phyloP scores from a whole-genome alignment of 2,329 filamentous ascomycete species.

The Paecilomyces sp. region DNA sequence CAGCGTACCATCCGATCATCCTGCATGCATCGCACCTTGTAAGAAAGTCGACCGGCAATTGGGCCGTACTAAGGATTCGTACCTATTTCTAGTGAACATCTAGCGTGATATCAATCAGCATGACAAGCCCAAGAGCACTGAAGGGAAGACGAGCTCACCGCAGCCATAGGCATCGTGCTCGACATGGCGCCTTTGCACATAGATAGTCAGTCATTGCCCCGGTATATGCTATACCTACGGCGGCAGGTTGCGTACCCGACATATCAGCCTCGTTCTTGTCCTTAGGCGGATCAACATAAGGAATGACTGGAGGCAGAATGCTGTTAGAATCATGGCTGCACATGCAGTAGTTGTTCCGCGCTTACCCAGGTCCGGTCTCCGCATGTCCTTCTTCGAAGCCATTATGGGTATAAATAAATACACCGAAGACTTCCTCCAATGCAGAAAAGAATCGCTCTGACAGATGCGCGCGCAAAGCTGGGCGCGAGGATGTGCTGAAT shows the following conservation, averaged over 20 bases:
- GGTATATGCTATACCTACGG: not conserved
- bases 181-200: constrained; percentile 48
- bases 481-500: not conserved
- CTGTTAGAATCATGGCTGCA: constrained; percentile 4
- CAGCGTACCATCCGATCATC: constrained; percentile 55
- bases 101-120: constrained; percentile 25
- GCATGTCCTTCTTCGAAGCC: constrained; percentile 69
- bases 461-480: not conserved
- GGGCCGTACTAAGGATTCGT: constrained; percentile 18
- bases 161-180: constrained; percentile 89
- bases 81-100: constrained; percentile 91
- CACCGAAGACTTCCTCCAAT: not conserved
- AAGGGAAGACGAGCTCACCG: constrained; percentile 43
- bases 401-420: constrained; percentile 36
- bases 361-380: constrained; percentile 65
- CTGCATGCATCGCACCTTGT: constrained; percentile 27
- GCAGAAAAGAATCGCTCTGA: not conserved
- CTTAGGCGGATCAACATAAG: constrained; percentile 69
- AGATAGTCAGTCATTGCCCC: constrained; percentile 11
- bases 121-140: constrained; percentile 3
- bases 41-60: not conserved
- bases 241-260: constrained; percentile 53
- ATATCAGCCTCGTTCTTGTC: constrained; percentile 62
- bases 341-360: constrained; percentile 6
- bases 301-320: constrained; percentile 58